Evolutionary conservation across 306 rosid genomes (phyloP).

Genomic region (Vachellia pachyceras): DNA sequence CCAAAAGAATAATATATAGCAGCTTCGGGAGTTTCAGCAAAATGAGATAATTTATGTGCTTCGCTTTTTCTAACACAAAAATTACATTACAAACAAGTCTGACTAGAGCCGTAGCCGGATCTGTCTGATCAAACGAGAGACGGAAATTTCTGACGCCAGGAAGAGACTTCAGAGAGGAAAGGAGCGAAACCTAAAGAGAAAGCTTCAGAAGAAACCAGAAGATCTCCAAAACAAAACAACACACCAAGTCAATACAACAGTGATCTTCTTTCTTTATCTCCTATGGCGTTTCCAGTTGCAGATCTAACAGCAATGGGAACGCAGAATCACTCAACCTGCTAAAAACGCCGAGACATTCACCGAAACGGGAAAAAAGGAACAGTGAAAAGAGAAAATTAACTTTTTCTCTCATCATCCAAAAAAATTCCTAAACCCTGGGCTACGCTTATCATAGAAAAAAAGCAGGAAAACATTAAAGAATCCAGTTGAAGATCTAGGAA

Average conservation of each 20-base stretch:
- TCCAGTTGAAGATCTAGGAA: conserved; percentile 32
- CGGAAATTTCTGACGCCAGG: conserved; percentile 24
- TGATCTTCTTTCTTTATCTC: conserved; percentile 42
- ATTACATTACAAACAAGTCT: conserved; percentile 43
- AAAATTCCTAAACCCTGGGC: background rate
- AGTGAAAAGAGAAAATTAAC: conserved; percentile 41
- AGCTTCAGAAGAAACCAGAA: conserved; percentile 34
- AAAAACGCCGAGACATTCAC: conserved; percentile 89
- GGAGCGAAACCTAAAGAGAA: conserved; percentile 29
- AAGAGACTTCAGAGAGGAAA: background rate
- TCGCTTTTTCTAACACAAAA: conserved; percentile 35
- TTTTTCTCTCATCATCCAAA: conserved; percentile 29
- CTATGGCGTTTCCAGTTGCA: conserved; percentile 68
- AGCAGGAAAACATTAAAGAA: background rate
- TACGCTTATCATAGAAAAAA: conserved; percentile 28
- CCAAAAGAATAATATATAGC: background rate
- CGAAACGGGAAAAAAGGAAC: conserved; percentile 58
- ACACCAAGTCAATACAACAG: conserved; percentile 59
- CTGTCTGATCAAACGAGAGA: conserved; percentile 31
- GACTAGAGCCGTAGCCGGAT: conserved; percentile 45
- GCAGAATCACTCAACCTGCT: conserved; percentile 60
- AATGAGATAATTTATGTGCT: background rate
- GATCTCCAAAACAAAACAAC: too few species aligned
- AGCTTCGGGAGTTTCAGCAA: background rate
- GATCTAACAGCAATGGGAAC: conserved; percentile 71